Conservation (phyloP, 2,329 filamentous ascomycete species). For the Pseudocercospora eumusae region DNA sequence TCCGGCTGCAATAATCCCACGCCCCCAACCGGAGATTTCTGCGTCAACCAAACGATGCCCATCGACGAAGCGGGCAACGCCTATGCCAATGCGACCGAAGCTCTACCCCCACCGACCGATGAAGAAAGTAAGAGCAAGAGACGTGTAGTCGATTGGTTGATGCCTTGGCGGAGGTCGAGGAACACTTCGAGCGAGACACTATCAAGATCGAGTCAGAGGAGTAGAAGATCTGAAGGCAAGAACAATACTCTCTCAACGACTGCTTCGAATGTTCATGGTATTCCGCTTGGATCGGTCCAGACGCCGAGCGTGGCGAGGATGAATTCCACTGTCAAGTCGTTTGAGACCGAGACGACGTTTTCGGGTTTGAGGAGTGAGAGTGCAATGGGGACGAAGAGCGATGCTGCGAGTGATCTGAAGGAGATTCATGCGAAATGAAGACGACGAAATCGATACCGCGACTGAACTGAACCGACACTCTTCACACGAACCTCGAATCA, state of each 20-base stretch:
- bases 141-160: background rate
- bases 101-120: background rate
- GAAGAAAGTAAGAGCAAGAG: background rate
- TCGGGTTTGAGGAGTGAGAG: background rate
- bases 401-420: background rate
- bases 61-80: background rate
- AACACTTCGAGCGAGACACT: background rate
- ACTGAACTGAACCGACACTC: no score
- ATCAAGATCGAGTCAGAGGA: background rate
- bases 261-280: background rate
- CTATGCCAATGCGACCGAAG: slow-evolving; percentile 1
- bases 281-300: background rate
- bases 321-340: slow-evolving; percentile 1
- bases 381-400: background rate
- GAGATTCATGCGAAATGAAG: background rate
- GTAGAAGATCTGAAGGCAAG: background rate
- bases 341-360: background rate
- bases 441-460: background rate
- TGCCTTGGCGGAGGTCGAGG: background rate
- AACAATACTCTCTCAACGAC: background rate
- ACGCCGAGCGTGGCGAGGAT: background rate
- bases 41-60: background rate
- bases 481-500: no score
- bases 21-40: background rate
- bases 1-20: background rate